A percentile compares a stretch with the other conserved stretches of the same genome.
Conservation (phyloP, 306 rosid genomes). For the Vigna radiata region DNA sequence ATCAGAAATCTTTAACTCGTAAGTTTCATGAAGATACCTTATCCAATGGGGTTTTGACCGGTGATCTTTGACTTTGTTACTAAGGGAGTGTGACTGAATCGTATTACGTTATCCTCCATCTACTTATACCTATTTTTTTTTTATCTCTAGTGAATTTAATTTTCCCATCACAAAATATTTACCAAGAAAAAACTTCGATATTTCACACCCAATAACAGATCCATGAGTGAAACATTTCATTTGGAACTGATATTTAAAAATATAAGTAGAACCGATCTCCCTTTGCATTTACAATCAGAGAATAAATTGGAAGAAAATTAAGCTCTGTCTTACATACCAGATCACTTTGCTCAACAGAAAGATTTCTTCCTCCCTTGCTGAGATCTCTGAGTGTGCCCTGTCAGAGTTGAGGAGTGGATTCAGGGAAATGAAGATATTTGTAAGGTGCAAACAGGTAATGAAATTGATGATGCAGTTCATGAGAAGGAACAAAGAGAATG, state of each 20-base stretch:
- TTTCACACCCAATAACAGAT: conserved; percentile 6
- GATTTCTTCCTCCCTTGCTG: conserved; percentile 86
- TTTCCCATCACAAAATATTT: neutral
- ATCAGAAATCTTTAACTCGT: neutral
- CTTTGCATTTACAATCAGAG: conserved; percentile 13
- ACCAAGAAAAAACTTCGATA: conserved; percentile 10
- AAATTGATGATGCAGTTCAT: conserved; percentile 33
- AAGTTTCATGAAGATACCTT: conserved; percentile 18
- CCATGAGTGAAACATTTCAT: conserved; percentile 24
- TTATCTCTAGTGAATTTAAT: conserved; percentile 16
- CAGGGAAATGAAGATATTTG: conserved; percentile 38
- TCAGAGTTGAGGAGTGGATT: conserved; percentile 52
- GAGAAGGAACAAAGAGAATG: conserved; percentile 20
- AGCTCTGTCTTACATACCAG: conserved; percentile 58
- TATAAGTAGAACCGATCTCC: conserved; percentile 11
- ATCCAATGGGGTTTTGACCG: neutral
- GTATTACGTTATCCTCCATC: conserved; percentile 7
- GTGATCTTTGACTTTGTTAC: conserved; percentile 1
- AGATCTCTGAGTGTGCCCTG: conserved; percentile 98
- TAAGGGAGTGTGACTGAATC: conserved; percentile 20
- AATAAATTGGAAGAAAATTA: conserved; percentile 18
- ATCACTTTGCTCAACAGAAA: conserved; percentile 67
- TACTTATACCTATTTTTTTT: neutral
- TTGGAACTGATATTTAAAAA: conserved; percentile 29
- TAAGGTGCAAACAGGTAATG: conserved; percentile 13